Evolutionary conservation across 257 asterid species (phyloP), one percentile per base, ranked within the genome.

Genomic region (Cordia subcordata): DNA sequence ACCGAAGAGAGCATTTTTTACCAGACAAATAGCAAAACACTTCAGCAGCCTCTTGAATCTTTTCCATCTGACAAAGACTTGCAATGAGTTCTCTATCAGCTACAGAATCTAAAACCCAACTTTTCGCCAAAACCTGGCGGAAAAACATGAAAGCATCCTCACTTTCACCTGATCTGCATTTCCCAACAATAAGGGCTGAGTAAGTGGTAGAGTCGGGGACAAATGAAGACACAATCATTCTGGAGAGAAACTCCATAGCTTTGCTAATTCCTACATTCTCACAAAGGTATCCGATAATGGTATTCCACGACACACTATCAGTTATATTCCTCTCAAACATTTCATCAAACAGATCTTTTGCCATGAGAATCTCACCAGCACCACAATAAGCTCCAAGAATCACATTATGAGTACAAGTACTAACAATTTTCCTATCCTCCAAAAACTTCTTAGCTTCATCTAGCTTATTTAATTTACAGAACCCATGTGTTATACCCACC

Each of bases 301-400:
- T 72, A 80, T 83, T 85, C 90, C 96, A 90, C 12, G 97, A 76
- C 60, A 51, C n/a, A 42, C 54, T 65, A 70, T 85, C 90, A 21
- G 61, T 55, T 61, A 68, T 62, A 57, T 72, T 61, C 40, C 73
- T 74, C 51, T 61, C 71, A 55, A 63, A 27, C 88, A 90, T 82
- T 63, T 81, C 73, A 57, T 69, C 69, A 32, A 90, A 78, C 77
- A 81, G 55, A 35, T 47, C 59, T 65, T 69, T 69, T 23, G 81
- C 95, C 57, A 65, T 47, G 23, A 4, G 27, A 64, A 85, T 72
- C 61, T 71, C 53, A 49, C 78, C 90, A 37, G 27, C 57, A 23
- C 63, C 50, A 69, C 87, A 81, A 62, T 68, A 78, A 11, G 82
- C 81, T 67, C 42, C 78, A 60, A 90, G 90, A 79, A 90, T 79